phyloP scores from a whole-genome alignment of 768 basidiomycete species.

The Tricholoma matsutake region DNA sequence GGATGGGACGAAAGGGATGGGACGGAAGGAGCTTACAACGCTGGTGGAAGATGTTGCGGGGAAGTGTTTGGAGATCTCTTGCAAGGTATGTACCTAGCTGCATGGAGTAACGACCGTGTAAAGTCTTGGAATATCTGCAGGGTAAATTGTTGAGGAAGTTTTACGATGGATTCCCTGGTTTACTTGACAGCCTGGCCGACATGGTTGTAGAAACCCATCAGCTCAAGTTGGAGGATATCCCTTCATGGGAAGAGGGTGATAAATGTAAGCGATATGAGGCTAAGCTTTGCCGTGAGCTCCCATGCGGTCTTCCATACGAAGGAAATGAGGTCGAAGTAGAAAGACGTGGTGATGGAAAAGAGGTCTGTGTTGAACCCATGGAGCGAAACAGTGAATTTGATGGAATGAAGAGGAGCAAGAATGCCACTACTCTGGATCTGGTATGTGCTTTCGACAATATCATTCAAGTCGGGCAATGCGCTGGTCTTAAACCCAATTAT shows the following conservation, averaged over 20 bases:
- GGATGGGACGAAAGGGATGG: conserved; percentile 41
- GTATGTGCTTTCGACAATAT: conserved; percentile 8
- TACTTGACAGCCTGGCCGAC: conserved; percentile 41
- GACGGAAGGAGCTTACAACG: conserved; percentile 35
- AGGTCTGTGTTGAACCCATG: neutral
- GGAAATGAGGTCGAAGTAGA: neutral
- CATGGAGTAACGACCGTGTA: neutral
- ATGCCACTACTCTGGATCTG: conserved; percentile 5
- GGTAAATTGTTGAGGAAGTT: conserved; percentile 66
- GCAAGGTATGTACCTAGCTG: conserved; percentile 39
- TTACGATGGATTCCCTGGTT: conserved; percentile 41
- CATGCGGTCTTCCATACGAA: conserved; percentile 15
- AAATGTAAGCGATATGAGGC: conserved; percentile 45
- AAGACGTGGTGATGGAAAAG: neutral
- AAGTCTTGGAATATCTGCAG: conserved; percentile 25
- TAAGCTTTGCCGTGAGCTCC: conserved; percentile 53
- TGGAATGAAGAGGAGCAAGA: neutral
- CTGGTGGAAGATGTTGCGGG: conserved; percentile 59
- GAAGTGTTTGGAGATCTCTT: conserved; percentile 58
- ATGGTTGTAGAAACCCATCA: conserved; percentile 50
- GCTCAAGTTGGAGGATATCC: conserved; percentile 53
- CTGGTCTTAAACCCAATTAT: conserved; percentile 1
- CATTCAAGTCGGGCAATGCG: neutral
- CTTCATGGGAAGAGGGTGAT: conserved; percentile 47
- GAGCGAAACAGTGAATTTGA: neutral